Base-by-base conservation (phyloP, 768 basidiomycete genomes). In the Pisolithus orientalis region DNA sequence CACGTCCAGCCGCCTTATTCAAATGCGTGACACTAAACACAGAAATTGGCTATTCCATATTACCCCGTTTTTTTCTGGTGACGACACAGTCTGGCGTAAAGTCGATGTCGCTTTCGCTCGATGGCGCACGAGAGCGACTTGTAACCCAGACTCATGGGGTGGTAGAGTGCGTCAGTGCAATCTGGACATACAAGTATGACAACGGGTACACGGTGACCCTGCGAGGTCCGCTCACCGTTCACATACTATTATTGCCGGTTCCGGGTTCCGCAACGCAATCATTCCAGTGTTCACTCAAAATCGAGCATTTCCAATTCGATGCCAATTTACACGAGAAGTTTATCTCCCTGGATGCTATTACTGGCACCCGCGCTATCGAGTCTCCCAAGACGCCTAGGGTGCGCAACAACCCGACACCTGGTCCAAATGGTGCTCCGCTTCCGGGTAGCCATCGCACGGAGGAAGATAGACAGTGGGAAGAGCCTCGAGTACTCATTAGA, bases 21-120 rank as follows among this genome's bases (percentile, higher is more conserved):
- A 21, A 21, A 29, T 29, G 28, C 51, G 57, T 52, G 17, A 39
- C 50, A 44, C 16, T 29, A 29, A 50, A 21, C 64, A 91, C 64
- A 91, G 90, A 91, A 72, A 87, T 93, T 56, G 84, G 83, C 48
- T 80, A 83, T 40, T 85, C 83, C 27, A 88, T 89, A 53, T 72
- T 90, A 29, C 87, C 89, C 13, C 84, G 87, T 29, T 92, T 92
- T 69, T 90, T 90, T 71, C 78, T 89, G 31, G 87, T 90, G 17
- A 90, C 87, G 0, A 84, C 84, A 2, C 87, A 90, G 64, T 89
- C 90, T 4, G 90, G 90, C 27, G 90, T 92, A 49, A 83, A 83
- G 56, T 85, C 86, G 5, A 91, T 92, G 87, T 77, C 81, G 14
- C 68, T 92, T n/a, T 79, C 82, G 1, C 73, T 92, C 24, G 87